Percentiles rank a stretch among this genome's conserved stretches.
Conservation (phyloP, 2,329 filamentous ascomycete genomes). For the Sclerotinia minor region DNA sequence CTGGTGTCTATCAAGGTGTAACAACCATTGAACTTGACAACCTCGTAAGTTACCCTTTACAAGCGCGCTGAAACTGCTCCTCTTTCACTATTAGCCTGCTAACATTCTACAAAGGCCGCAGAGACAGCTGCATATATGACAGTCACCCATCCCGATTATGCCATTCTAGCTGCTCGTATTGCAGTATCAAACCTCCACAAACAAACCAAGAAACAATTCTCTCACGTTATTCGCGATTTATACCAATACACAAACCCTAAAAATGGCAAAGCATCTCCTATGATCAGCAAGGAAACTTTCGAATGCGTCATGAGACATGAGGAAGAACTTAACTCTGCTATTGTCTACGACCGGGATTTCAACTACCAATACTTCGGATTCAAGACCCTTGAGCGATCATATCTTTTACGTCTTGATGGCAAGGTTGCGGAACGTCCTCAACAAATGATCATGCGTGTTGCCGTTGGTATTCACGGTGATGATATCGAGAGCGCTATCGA, state of each 20-base stretch:
- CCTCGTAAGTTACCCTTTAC: conserved; percentile 65
- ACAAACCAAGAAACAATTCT: conserved; percentile 99
- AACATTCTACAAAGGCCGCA: conserved; percentile 66
- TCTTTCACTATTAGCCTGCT: conserved; percentile 28
- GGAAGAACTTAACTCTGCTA: conserved; percentile 96
- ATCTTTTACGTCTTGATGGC: conserved; percentile 90
- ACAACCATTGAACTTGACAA: conserved; percentile 96
- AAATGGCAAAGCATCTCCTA: conserved; percentile 79
- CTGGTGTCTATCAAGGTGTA: conserved; percentile 97
- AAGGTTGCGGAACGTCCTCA: conserved; percentile 97
- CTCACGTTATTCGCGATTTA: conserved; percentile 87
- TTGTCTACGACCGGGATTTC: conserved; percentile 99
- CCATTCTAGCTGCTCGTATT: conserved; percentile 95
- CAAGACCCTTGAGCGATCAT: conserved; percentile 98
- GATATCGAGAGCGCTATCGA: conserved; percentile 92
- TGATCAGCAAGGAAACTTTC: conserved; percentile 92
- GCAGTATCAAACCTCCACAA: conserved; percentile 99
- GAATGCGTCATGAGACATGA: conserved; percentile 94
- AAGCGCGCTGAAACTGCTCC: conserved; percentile 27
- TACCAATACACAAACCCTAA: conserved; percentile 97
- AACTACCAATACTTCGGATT: conserved; percentile 99
- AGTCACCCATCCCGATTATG: conserved; percentile 97
- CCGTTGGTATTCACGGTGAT: conserved; percentile 94
- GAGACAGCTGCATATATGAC: conserved; percentile 99
- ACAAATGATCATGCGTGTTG: conserved; percentile 99